Evolutionary conservation across 2,329 filamentous ascomycete species (phyloP), one percentile per base, ranked within the genome.

Genomic region (Gaeumannomyces tritici): DNA sequence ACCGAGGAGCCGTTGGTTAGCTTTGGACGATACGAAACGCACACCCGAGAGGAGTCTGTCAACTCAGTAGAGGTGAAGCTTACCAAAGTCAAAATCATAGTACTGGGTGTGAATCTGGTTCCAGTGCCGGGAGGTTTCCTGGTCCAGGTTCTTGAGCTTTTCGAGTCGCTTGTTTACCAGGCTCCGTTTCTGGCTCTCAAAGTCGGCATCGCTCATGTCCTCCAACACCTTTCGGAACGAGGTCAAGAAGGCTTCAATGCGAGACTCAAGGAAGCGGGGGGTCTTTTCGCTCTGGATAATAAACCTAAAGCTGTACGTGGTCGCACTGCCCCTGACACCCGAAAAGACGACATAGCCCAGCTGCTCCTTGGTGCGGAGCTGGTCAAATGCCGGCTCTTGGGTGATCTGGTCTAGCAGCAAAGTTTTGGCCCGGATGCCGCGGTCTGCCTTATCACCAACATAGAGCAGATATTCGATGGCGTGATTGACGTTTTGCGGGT

Each of bases 341-440:
- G 90, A 93, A 75, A 93, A 96, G 0, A 99, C 93, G 61, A 99
- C 90, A 69, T 99, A 99, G 15, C 95, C 95, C 8, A 99, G 87
- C 75, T 99, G 93, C 74, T 99, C 93, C 75, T 98, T 97, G 56
- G 95, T 98, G 60, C 95, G 86, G 9, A 99, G 82, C 73, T 96
- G 92, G 74, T 99, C 91, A 71, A 98, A 99, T 11, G 89, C 89
- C 4, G 93, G 93, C 76, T 99, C 95, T 63, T 96, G 90, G 0
- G 91, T 87, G 77, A 99, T 89, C 74, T 98, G 95, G 29, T 91
- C 89, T 55, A 97, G 82, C 7, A 99, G 81, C 55, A 96, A 80
- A 0, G 90, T 82, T 73, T 90, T 92, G 18, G 93, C 90, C 24
- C 91, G 85, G 15, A 90, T 74, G 7, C 75, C 71, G n/a, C 87